Evolutionary conservation across 1,284 basidiomycete species (phyloP).

Genomic region (Cryptococcus sp.): DNA sequence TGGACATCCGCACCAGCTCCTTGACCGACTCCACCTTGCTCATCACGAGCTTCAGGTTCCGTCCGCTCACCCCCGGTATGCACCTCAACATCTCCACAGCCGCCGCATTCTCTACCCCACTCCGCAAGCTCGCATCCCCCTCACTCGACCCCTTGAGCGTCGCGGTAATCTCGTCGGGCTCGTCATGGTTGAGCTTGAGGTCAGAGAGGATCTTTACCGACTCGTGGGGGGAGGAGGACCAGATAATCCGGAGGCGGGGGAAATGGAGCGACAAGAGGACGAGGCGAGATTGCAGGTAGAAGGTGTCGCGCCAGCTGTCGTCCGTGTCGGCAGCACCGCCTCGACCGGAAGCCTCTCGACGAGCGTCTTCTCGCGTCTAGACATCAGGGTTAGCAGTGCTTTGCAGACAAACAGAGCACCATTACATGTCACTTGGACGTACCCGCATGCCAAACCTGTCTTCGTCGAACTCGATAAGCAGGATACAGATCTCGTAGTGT

Average conservation of each 20-base stretch:
- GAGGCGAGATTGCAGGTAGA: slow-evolving; percentile 79
- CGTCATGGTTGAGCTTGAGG: slow-evolving; percentile 75
- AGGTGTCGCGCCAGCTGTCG: slow-evolving; percentile 37
- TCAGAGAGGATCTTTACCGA: slow-evolving; percentile 91
- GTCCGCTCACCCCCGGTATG: slow-evolving; percentile 66
- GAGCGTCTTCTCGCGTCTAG: slow-evolving; percentile 53
- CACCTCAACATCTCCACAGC: slow-evolving; percentile 51
- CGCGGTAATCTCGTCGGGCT: slow-evolving; percentile 75
- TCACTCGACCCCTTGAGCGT: slow-evolving; percentile 65
- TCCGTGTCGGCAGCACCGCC: slow-evolving; percentile 12
- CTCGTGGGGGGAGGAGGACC: slow-evolving; percentile 93
- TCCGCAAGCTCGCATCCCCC: slow-evolving; percentile 19
- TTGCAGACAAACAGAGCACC: not conserved
- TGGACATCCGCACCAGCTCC: slow-evolving; percentile 67
- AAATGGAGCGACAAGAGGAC: slow-evolving; percentile 85
- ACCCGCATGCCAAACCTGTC: slow-evolving; percentile 92
- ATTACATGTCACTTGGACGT: slow-evolving; percentile 24
- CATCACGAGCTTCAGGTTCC: slow-evolving; percentile 85
- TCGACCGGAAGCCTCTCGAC: slow-evolving; percentile 55
- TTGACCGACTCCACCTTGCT: slow-evolving; percentile 69
- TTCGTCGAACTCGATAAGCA: slow-evolving; percentile 98
- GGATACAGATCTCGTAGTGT: slow-evolving; percentile 88
- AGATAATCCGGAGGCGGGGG: slow-evolving; percentile 87
- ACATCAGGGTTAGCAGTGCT: slow-evolving; percentile 23
- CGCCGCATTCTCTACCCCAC: slow-evolving; percentile 38